A percentile compares a stretch with the other conserved stretches of the same genome.
These are phyloP conservation scores for Orbilia ellipsospora DNA, from an alignment of 2,329 filamentous ascomycete genomes.

Conservation along the genomic window DNA sequence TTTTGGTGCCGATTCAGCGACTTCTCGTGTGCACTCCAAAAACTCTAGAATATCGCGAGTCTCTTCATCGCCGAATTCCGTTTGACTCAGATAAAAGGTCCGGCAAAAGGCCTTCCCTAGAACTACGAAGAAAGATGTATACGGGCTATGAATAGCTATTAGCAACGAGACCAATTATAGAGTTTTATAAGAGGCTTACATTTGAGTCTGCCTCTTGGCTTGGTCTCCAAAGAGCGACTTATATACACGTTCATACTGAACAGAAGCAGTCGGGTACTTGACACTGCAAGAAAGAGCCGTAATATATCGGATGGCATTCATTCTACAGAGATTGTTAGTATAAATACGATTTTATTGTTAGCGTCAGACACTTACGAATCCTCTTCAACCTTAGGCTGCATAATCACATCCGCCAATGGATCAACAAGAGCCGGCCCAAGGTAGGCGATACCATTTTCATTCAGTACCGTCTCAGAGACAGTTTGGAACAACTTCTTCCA, in stretches of 20 bases:
- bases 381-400: slow-evolving; percentile 42
- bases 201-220: slow-evolving; percentile 28
- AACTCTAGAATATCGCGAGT: slow-evolving; percentile 37
- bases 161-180: neutral
- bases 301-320: slow-evolving; percentile 39
- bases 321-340: slow-evolving; percentile 14
- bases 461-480: slow-evolving; percentile 20
- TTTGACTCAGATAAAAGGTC: slow-evolving; percentile 42
- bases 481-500: slow-evolving; percentile 40
- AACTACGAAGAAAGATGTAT: slow-evolving; percentile 35
- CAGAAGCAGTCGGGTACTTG: slow-evolving; percentile 27
- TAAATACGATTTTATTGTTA: neutral
- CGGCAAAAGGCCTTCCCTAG: slow-evolving; percentile 47
- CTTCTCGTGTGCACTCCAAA: slow-evolving; percentile 29
- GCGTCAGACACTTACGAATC: slow-evolving; percentile 34
- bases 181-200: slow-evolving; percentile 19
- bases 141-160: slow-evolving; percentile 18
- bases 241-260: slow-evolving; percentile 47
- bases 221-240: slow-evolving; percentile 45
- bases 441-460: slow-evolving; percentile 45
- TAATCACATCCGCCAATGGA: slow-evolving; percentile 40
- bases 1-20: slow-evolving; percentile 28
- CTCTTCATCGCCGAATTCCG: slow-evolving; percentile 23
- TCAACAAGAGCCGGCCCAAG: slow-evolving; percentile 47
- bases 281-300: slow-evolving; percentile 17